Conservation (phyloP, 139 green algal species). For the Coccomyxa sp. region DNA sequence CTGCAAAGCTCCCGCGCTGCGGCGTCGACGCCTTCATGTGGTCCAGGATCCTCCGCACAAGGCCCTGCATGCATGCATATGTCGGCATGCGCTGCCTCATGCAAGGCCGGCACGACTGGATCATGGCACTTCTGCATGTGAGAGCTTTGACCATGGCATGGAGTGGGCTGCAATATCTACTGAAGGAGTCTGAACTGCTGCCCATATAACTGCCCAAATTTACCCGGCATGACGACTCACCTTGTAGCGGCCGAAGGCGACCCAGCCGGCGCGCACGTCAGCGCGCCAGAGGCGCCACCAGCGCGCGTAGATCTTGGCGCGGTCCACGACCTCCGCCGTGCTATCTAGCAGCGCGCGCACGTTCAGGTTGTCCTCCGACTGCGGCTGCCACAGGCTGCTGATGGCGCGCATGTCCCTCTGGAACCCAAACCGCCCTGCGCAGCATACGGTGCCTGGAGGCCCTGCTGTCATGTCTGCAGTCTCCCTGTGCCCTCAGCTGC, state of each 20-base stretch:
- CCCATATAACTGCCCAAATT: not conserved
- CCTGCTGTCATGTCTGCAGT: too few species aligned
- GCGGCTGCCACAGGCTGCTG: too few species aligned
- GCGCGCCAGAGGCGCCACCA: not conserved
- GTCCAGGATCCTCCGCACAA: not conserved
- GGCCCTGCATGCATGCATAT: not conserved
- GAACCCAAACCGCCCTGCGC: not conserved
- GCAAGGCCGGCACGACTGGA: not conserved
- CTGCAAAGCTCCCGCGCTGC: not conserved
- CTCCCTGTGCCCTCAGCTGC: too few species aligned
- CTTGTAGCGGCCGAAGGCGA: not conserved
- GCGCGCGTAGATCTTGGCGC: not conserved
- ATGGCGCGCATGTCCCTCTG: not conserved
- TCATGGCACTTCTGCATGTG: not conserved
- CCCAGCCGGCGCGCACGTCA: not conserved
- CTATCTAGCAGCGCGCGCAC: too few species aligned
- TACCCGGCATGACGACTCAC: not conserved
- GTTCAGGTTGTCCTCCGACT: too few species aligned
- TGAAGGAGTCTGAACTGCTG: not conserved
- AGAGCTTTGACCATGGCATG: not conserved
- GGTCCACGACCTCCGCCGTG: not conserved
- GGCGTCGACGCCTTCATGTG: constrained; percentile 3
- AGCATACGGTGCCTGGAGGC: too few species aligned
- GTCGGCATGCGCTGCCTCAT: not conserved
- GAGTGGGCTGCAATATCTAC: too few species aligned